Evolutionary conservation across 768 basidiomycete species (phyloP).

Genomic region (Hirschioporus abietinus): DNA sequence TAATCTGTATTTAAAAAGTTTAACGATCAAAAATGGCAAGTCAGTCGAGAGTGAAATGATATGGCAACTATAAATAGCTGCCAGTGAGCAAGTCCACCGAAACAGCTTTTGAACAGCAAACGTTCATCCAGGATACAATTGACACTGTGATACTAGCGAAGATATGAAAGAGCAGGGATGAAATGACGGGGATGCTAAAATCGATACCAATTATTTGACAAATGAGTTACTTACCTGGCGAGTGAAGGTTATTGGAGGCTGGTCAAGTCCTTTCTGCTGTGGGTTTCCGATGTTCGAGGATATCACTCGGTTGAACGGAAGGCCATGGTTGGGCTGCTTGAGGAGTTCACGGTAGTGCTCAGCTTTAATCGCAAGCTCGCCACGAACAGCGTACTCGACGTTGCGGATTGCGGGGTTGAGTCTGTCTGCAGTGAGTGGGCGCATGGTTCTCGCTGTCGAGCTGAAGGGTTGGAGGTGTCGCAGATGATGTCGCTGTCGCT

Average conservation of each 20-base stretch:
- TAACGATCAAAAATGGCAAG: constrained; percentile 1
- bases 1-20: constrained; percentile 46
- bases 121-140: no score
- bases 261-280: constrained; percentile 91
- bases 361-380: constrained; percentile 93
- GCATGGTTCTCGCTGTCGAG: constrained; percentile 7
- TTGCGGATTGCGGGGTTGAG: constrained; percentile 83
- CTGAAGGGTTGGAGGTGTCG: neutral
- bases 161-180: neutral
- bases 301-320: constrained; percentile 88
- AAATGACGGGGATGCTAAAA: neutral
- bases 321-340: constrained; percentile 45
- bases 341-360: constrained; percentile 75
- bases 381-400: constrained; percentile 96
- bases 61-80: neutral
- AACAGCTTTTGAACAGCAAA: constrained; percentile 6
- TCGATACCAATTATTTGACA: neutral
- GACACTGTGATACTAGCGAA: neutral
- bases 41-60: neutral
- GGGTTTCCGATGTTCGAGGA: constrained; percentile 98
- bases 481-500: neutral
- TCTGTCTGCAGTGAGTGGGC: constrained; percentile 52
- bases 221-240: constrained; percentile 60
- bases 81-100: no score
- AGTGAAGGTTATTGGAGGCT: constrained; percentile 86